Base-by-base conservation (phyloP, 345 rosid genomes). In the Pistacia integerrima region DNA sequence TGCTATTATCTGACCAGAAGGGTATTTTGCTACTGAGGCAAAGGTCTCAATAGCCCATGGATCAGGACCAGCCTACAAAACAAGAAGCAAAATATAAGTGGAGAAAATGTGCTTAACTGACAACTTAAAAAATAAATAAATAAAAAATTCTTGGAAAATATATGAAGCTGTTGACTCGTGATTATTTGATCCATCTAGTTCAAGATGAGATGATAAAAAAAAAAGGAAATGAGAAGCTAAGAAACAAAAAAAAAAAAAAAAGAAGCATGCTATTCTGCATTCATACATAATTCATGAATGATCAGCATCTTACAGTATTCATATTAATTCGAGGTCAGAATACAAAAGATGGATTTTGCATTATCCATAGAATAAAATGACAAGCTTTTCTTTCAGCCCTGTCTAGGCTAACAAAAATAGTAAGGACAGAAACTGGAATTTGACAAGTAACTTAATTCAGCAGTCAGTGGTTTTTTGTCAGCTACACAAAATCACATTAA, bases 1-100 rank as follows among this genome's bases (percentile, higher is more conserved):
- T 62, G 84, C 91, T 80, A 83, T 83, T 70, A 93, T 79, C 70
- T 86, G 85, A 78, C 89, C 99, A 57, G 94, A 88, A 62, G 98
- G 99, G 79, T 96, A 91, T 85, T 96, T 93, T 5, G 94, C 99
- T 2, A 82, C 92, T 33, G 76, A 73, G 57, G 98, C 99, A 90
- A 87, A 96, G 49, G 85, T 91, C 83, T 92, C 98, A 55, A 96
- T 67, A 75, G 98, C 98, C 92, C 94, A 96, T 55, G 94, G 91
- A 89, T 87, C 74, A 78, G 97, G 93, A 64, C 99, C 99, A 79
- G 97, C 87, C 99, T 93, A 83, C 20, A 64, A 80, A n/a, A 46
- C 11, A 38, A 76, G 74, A 67, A 80, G 72, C 22, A 63, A 52
- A 56, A 79, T 57, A 60, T 69, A 71, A 74, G 20, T 48, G 16